Percentiles rank a stretch among this genome's conserved stretches.
These are phyloP conservation scores for Gonium pectorale DNA, from an alignment of 139 green algal species.

Conservation along the genomic window DNA sequence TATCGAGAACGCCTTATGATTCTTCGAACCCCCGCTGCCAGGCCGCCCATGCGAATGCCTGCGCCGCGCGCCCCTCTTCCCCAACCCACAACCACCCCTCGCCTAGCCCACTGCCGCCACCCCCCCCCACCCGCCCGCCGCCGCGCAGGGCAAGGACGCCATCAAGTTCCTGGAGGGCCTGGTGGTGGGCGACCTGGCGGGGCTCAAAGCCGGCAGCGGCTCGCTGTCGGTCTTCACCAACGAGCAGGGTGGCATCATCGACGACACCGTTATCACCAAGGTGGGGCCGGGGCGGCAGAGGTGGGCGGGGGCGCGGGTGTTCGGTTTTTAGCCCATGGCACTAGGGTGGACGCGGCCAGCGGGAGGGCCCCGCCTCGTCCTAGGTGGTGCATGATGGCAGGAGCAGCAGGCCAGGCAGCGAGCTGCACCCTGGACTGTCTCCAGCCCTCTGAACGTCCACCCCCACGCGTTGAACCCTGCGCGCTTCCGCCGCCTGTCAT, in stretches of 20 bases:
- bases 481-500: too few species aligned
- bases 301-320: neutral
- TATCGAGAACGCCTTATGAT: too few species aligned
- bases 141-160: conserved; percentile 92
- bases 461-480: neutral
- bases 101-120: neutral
- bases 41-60: neutral
- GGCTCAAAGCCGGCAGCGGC: conserved; percentile 87
- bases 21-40: too few species aligned
- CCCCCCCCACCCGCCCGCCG: neutral
- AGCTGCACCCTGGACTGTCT: too few species aligned
- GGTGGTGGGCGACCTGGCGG: conserved; percentile 92
- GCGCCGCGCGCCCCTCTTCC: neutral
- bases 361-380: too few species aligned
- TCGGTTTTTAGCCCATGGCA: too few species aligned
- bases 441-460: neutral
- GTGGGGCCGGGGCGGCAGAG: conserved; percentile 41
- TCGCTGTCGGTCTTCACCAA: conserved; percentile 95
- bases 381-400: too few species aligned
- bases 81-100: neutral
- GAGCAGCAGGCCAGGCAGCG: too few species aligned
- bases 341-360: too few species aligned
- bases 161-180: conserved; percentile 93
- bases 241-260: conserved; percentile 97
- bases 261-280: conserved; percentile 97